Conservation (phyloP, 306 rosid genomes). For the Prunus mongolica region DNA sequence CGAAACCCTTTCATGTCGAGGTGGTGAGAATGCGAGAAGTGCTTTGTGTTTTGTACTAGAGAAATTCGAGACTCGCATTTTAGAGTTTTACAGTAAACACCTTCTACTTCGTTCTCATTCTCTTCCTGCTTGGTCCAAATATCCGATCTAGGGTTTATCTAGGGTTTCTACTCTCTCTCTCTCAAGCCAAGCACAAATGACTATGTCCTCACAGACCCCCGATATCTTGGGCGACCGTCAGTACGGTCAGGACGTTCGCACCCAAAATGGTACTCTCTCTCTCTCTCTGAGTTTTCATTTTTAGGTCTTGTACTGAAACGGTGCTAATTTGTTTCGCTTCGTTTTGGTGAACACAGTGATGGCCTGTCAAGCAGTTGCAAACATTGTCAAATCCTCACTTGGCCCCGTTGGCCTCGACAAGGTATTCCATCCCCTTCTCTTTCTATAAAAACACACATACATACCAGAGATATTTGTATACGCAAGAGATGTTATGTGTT, state of each 20-base stretch:
- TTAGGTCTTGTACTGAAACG: not conserved
- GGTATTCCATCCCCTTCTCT: constrained; percentile 32
- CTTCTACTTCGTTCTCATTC: not conserved
- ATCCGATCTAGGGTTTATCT: constrained; percentile 24
- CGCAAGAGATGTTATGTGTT: not conserved
- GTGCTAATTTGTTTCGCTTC: not conserved
- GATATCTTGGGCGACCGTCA: constrained; percentile 94
- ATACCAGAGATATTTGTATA: not conserved
- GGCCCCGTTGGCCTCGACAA: constrained; percentile 99
- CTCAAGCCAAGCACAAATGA: constrained; percentile 30
- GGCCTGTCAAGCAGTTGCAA: constrained; percentile 91
- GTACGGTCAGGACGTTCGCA: constrained; percentile 91
- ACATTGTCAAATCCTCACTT: constrained; percentile 84
- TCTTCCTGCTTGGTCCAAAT: not conserved
- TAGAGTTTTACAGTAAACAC: not conserved
- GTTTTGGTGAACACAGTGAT: constrained; percentile 45
- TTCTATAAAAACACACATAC: not conserved
- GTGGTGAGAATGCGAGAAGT: not conserved
- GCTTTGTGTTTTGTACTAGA: not conserved
- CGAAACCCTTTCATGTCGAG: not conserved
- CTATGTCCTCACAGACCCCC: constrained; percentile 51
- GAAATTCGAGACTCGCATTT: not conserved
- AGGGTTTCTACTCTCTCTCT: not conserved
- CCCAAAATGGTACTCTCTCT: constrained; percentile 68
- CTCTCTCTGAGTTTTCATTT: not conserved